Percentiles rank a stretch among this genome's conserved stretches.
Conservation (phyloP, 2,329 filamentous ascomycete species). For the Kalaharituber pfeilii region DNA sequence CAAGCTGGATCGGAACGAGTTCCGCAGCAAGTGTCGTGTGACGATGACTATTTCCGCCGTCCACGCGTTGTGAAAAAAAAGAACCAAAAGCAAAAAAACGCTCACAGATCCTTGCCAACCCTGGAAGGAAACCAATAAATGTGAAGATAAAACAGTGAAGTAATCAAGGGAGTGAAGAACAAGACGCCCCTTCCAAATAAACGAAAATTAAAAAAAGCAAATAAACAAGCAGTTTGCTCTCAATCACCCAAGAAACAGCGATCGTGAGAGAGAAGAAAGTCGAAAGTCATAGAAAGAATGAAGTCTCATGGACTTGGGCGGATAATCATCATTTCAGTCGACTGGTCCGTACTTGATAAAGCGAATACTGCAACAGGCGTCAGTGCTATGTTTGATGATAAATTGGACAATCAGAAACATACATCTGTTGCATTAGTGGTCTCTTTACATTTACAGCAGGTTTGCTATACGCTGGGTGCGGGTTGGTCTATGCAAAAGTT, state of each 20-base stretch:
- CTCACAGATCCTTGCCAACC: no score
- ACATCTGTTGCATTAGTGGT: neutral
- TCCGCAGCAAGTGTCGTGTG: no score
- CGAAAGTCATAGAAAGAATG: neutral
- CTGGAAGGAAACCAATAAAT: no score
- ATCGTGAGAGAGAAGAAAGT: neutral
- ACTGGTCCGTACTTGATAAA: conserved; percentile 2
- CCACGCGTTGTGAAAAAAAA: no score
- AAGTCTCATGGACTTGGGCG: neutral
- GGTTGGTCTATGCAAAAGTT: neutral
- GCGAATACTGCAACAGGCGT: neutral
- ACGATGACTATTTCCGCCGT: no score
- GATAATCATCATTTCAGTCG: neutral
- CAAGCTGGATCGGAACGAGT: no score
- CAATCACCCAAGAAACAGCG: neutral
- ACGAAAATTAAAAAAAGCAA: neutral
- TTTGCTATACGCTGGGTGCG: neutral
- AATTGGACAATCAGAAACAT: neutral
- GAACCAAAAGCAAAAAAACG: no score
- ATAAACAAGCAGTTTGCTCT: neutral
- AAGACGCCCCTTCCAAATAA: neutral
- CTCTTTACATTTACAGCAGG: neutral
- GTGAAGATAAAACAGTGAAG: no score
- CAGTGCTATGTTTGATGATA: no score
- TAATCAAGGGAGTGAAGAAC: neutral